Evolutionary conservation across 352 stramenopile genomes (phyloP), one percentile per base, ranked within the genome.

Genomic region (Halophytophthora polymorphica): DNA sequence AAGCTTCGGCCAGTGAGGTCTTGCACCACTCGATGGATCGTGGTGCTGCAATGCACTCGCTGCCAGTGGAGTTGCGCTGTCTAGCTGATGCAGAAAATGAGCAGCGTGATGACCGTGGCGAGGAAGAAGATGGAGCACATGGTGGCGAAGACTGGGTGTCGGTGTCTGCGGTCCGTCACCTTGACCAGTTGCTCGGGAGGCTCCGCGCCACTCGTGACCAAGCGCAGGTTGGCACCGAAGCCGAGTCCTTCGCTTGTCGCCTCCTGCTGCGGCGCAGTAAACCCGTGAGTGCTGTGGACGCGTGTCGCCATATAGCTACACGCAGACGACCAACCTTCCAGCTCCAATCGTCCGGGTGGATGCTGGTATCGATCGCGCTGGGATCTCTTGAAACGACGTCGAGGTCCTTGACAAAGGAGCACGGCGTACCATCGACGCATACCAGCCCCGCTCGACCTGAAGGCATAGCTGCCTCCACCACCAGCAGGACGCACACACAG

Each of bases 111-210:
- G 58, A 87, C 70, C 25, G 74, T 74, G 37, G 73, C 43, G 23
- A 90, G 63, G 52, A 90, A 87, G 37, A 48, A 63, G 39, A 90
- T 63, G 22, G 79, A 90, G 53, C 79, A 88, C 11, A 83, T 69
- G 3, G 77, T 88, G 10, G 79, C 77, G 48, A 90, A 81, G 25
- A 90, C 66, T 1, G 79, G 79, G 51, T 86, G 82, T 19, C 74
- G 72, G 58, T 90, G 79, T 17, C 65, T 65, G 13, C 71, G 64
- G 58, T 90, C 74, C 5, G 79, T 90, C 37, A 90, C 79, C 43
- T 90, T 90, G 45, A 90, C 75, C 29, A 90, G 65, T 46, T 90
- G 79, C 29, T 88, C 76, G 2, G 74, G 76, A 8, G 70, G 46
- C 11, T 90, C 64, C 33, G 52, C 78, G 17, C 64, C 76, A 42